Percentiles rank a stretch among this genome's conserved stretches.
phyloP scores from a whole-genome alignment of 2,329 filamentous ascomycete genomes.

The Elsinoe fawcettii region DNA sequence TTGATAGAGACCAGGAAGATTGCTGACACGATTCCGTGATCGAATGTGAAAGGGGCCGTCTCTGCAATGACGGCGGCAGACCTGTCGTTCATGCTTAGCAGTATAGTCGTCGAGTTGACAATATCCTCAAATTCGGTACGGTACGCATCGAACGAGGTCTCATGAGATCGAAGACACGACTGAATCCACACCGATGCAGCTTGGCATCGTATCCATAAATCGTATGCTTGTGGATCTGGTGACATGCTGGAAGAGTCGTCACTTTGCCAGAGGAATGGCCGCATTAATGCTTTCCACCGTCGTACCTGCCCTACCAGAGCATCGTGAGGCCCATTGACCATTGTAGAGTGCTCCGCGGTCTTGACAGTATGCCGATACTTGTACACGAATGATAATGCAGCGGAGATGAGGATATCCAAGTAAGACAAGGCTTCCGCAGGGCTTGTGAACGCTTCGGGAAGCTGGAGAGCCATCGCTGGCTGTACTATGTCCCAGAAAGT shows the following conservation, averaged over 20 bases:
- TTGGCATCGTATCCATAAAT: constrained; percentile 20
- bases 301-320: neutral
- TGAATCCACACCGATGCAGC: constrained; percentile 20
- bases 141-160: constrained; percentile 19
- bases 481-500: neutral
- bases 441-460: constrained; percentile 16
- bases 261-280: neutral
- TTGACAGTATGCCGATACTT: neutral
- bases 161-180: constrained; percentile 17
- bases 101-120: constrained; percentile 13
- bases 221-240: neutral
- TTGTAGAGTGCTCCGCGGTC: too few relatives aligned
- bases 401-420: neutral
- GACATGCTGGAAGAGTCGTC: neutral
- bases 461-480: neutral
- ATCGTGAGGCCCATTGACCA: neutral
- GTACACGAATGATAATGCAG: neutral
- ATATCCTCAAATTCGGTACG: constrained; percentile 20
- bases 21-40: constrained; percentile 23
- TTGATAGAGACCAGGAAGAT: constrained; percentile 23
- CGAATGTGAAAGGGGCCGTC: constrained; percentile 23
- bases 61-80: constrained; percentile 7
- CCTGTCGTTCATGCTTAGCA: constrained; percentile 3
- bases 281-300: neutral
- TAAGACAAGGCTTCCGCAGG: neutral